These are phyloP conservation scores for Dendrobium officinale DNA, from an alignment of 106 monocot species.

Conservation along the genomic window DNA sequence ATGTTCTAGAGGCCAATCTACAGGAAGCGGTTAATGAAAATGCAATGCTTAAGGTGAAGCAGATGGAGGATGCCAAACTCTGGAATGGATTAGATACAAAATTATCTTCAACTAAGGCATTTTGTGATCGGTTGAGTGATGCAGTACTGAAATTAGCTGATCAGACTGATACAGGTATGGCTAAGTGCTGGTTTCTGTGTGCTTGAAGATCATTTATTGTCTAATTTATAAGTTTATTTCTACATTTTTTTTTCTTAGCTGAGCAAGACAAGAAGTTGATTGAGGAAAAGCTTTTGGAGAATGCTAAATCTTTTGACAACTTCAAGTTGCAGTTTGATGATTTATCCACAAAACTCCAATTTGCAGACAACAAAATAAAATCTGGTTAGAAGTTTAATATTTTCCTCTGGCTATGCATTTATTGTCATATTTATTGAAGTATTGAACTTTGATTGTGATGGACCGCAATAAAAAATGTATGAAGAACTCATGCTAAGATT, in stretches of 20 bases:
- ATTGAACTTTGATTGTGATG: neutral
- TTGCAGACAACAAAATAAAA: conserved; percentile 44
- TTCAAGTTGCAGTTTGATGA: conserved; percentile 41
- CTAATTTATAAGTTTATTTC: neutral
- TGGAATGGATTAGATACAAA: conserved; percentile 91
- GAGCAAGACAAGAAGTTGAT: conserved; percentile 83
- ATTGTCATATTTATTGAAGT: neutral
- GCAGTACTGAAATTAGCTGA: conserved; percentile 60
- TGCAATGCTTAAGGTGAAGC: conserved; percentile 77
- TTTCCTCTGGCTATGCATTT: neutral
- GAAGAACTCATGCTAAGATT: neutral
- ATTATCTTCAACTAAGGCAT: conserved; percentile 67
- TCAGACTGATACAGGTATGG: conserved; percentile 57
- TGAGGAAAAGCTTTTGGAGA: conserved; percentile 54
- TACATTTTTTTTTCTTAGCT: conserved; percentile 26
- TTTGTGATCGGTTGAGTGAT: conserved; percentile 84
- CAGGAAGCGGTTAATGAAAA: conserved; percentile 82
- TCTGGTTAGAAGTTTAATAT: conserved; percentile 30
- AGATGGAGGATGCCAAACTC: conserved; percentile 77
- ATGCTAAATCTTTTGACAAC: conserved; percentile 63
- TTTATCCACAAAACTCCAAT: conserved; percentile 50
- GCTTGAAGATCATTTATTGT: neutral
- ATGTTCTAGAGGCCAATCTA: conserved; percentile 63
- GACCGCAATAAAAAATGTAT: neutral
- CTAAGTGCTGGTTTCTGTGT: neutral